Conservation (phyloP, 768 basidiomycete species). For the Pleurotus citrinopileatus region DNA sequence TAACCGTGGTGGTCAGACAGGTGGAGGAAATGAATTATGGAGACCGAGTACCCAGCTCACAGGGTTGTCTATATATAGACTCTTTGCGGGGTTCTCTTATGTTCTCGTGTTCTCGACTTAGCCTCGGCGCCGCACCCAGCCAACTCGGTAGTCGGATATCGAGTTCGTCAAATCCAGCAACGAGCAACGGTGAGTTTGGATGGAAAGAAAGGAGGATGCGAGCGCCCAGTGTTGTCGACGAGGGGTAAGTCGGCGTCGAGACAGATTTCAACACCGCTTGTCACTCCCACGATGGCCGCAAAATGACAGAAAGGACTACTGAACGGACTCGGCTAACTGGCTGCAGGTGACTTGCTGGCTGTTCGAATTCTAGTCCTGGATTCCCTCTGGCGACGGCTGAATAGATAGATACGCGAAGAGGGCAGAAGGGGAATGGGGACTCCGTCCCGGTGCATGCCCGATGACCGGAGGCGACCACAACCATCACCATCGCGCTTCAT, state of each 20-base stretch:
- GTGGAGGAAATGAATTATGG: not conserved
- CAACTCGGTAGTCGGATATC: not conserved
- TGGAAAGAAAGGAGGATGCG: not conserved
- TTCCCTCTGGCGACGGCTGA: too few species aligned
- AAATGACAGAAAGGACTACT: too few species aligned
- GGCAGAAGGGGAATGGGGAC: too few species aligned
- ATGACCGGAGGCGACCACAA: too few species aligned
- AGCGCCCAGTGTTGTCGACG: not conserved
- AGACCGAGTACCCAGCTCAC: constrained; percentile 6
- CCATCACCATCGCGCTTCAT: too few species aligned
- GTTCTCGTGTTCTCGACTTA: constrained; percentile 1
- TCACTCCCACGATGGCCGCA: not conserved
- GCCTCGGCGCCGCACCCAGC: constrained; percentile 3
- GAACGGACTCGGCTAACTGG: too few species aligned
- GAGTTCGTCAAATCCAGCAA: not conserved
- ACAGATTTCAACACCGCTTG: not conserved
- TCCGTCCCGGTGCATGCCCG: too few species aligned
- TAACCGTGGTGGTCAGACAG: not conserved
- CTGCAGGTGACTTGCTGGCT: too few species aligned
- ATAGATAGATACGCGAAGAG: too few species aligned
- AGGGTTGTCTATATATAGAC: constrained; percentile 9
- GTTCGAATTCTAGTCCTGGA: too few species aligned
- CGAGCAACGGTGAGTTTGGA: not conserved
- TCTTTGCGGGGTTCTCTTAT: constrained; percentile 6
- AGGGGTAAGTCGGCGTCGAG: not conserved